phyloP scores from a whole-genome alignment of 768 basidiomycete species.

The Hericium coralloides region DNA sequence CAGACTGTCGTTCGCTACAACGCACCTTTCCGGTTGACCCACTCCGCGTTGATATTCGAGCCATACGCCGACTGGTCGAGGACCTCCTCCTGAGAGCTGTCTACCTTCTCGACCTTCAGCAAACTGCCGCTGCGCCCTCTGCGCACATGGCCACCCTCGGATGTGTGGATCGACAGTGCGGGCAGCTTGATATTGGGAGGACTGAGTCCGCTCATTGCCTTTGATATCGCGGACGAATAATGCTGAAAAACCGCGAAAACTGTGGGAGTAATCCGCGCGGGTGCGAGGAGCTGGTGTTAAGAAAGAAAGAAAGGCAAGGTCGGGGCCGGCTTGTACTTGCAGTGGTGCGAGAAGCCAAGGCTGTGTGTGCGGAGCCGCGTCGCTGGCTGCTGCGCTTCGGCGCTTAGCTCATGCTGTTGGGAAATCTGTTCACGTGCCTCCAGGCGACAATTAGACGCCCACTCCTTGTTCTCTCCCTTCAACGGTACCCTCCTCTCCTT shows the following conservation, averaged over 20 bases:
- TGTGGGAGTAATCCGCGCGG: too few relatives aligned
- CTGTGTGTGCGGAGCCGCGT: not conserved
- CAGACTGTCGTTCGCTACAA: not conserved
- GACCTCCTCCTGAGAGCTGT: constrained; percentile 62
- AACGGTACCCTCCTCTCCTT: too few relatives aligned
- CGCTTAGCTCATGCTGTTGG: not conserved
- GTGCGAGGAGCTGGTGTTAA: not conserved
- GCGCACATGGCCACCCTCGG: constrained; percentile 15
- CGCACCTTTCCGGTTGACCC: constrained; percentile 89
- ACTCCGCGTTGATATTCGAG: constrained; percentile 80
- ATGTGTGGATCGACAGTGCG: constrained; percentile 27
- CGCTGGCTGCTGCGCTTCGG: not conserved
- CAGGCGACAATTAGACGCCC: too few relatives aligned
- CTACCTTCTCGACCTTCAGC: constrained; percentile 81
- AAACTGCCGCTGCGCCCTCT: constrained; percentile 63
- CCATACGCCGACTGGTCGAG: constrained; percentile 69
- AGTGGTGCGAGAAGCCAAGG: not conserved
- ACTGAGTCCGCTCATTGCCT: not conserved
- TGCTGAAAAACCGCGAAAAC: too few relatives aligned
- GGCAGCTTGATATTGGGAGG: constrained; percentile 34
- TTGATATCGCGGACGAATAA: not conserved
- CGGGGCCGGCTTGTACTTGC: not conserved
- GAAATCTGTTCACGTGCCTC: too few relatives aligned
- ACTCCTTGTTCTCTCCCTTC: too few relatives aligned
- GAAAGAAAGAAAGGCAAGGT: not conserved